Percentiles rank a stretch among this genome's conserved stretches.
Conservation (phyloP, 345 rosid genomes). For the Aegle marmelos region DNA sequence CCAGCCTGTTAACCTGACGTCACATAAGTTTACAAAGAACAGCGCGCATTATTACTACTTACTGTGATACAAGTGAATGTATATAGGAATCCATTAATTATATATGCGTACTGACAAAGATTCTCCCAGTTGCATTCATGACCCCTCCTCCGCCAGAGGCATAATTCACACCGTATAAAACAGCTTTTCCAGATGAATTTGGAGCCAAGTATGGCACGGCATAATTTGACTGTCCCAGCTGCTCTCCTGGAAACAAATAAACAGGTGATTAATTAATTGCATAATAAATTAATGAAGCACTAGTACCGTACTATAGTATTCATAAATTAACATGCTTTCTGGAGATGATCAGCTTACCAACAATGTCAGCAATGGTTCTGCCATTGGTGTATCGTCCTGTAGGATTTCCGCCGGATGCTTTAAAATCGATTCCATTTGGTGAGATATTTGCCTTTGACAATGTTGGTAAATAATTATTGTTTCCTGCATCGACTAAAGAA, state of each 20-base stretch:
- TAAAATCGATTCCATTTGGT: conserved; percentile 92
- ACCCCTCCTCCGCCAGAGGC: conserved; percentile 97
- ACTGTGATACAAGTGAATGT: no score
- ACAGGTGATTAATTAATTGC: not conserved
- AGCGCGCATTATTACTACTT: not conserved
- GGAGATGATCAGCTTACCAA: conserved; percentile 37
- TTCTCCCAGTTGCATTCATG: conserved; percentile 89
- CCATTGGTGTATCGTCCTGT: conserved; percentile 91
- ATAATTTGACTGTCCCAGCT: conserved; percentile 61
- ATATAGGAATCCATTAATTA: not conserved
- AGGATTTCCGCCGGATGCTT: conserved; percentile 70
- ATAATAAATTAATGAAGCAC: no score
- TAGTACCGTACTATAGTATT: not conserved
- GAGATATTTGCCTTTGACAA: conserved; percentile 70
- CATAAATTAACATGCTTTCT: not conserved
- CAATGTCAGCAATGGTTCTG: conserved; percentile 79
- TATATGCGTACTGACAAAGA: conserved; percentile 46
- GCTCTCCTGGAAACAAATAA: conserved; percentile 51
- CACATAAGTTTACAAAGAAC: not conserved
- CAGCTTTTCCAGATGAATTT: conserved; percentile 66
- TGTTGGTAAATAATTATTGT: conserved; percentile 74
- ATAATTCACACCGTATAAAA: conserved; percentile 73
- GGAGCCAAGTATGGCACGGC: conserved; percentile 77
- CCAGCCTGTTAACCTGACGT: conserved; percentile 69
- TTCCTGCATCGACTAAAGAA: conserved; percentile 87